A percentile compares a stretch with the other conserved stretches of the same genome.
Evolutionary conservation across 2,329 filamentous ascomycete species (phyloP).

Genomic region (Pleomassaria siparia): DNA sequence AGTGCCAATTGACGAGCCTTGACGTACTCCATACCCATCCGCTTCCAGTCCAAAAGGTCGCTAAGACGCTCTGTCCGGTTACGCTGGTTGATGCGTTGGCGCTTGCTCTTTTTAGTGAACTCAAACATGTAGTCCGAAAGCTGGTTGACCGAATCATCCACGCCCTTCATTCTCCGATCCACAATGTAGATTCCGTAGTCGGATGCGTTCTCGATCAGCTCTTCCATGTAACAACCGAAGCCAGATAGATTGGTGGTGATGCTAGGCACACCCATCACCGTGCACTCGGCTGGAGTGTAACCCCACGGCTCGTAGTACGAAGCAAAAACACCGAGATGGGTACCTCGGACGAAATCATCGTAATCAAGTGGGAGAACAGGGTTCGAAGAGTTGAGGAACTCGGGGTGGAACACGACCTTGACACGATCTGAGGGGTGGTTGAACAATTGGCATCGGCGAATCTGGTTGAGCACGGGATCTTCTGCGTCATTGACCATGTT

Average conservation of each 20-base stretch:
- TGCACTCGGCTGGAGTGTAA: constrained; percentile 97
- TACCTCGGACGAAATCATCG: constrained; percentile 96
- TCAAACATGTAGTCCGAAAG: constrained; percentile 91
- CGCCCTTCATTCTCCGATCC: constrained; percentile 89
- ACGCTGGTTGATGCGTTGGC: constrained; percentile 97
- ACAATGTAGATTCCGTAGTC: constrained; percentile 99
- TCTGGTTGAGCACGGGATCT: constrained; percentile 93
- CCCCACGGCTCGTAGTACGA: constrained; percentile 99
- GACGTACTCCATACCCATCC: constrained; percentile 99
- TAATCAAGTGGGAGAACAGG: constrained; percentile 95
- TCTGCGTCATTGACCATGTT: constrained; percentile 96
- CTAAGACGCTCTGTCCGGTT: constrained; percentile 95
- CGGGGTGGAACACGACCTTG: constrained; percentile 97
- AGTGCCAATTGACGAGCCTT: constrained; percentile 93
- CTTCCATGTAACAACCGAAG: constrained; percentile 99
- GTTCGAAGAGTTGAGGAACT: constrained; percentile 95
- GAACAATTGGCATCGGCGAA: constrained; percentile 93
- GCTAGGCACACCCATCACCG: constrained; percentile 97
- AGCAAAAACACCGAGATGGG: constrained; percentile 90
- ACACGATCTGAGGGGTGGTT: constrained; percentile 94
- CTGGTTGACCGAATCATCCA: constrained; percentile 97
- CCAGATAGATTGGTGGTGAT: constrained; percentile 98
- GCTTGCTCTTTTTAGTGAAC: constrained; percentile 87
- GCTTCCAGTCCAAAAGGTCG: constrained; percentile 96
- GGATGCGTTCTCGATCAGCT: constrained; percentile 94